Percentiles rank a stretch among this genome's conserved stretches.
These are phyloP conservation scores for Beauveria bassiana DNA, from an alignment of 2,329 filamentous ascomycete genomes.

Conservation along the genomic window DNA sequence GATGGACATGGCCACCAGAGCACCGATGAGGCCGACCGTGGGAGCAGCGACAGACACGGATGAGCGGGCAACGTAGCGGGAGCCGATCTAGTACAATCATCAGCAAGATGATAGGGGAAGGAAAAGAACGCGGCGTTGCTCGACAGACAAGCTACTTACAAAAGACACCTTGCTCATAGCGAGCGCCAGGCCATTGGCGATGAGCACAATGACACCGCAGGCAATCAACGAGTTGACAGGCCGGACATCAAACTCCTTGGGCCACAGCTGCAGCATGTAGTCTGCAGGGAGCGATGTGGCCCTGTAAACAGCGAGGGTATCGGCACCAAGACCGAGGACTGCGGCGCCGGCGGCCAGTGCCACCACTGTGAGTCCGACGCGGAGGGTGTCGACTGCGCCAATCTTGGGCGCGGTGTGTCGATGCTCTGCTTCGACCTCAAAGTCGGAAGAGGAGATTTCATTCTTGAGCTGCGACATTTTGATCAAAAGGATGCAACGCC, in stretches of 20 bases:
- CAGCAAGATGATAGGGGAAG: neutral
- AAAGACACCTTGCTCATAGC: slow-evolving; percentile 38
- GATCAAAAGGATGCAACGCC: slow-evolving; percentile 16
- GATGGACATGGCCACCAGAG: slow-evolving; percentile 46
- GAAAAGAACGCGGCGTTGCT: neutral
- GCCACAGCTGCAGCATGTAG: slow-evolving; percentile 50
- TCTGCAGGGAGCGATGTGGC: slow-evolving; percentile 40
- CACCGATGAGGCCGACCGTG: slow-evolving; percentile 25
- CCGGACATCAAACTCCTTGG: slow-evolving; percentile 46
- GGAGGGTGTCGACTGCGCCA: slow-evolving; percentile 35
- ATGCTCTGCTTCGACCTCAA: slow-evolving; percentile 37
- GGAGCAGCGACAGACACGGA: slow-evolving; percentile 21
- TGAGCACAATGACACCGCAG: slow-evolving; percentile 41
- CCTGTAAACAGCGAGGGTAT: slow-evolving; percentile 48
- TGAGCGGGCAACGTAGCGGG: slow-evolving; percentile 6
- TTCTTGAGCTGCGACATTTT: slow-evolving; percentile 30
- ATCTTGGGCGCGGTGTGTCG: slow-evolving; percentile 29
- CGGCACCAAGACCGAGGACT: slow-evolving; percentile 45
- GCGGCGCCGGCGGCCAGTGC: slow-evolving; percentile 43
- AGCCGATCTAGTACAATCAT: slow-evolving; percentile 15
- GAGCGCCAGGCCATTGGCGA: slow-evolving; percentile 41
- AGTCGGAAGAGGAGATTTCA: slow-evolving; percentile 36
- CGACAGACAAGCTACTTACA: slow-evolving; percentile 32
- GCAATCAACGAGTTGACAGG: slow-evolving; percentile 48
- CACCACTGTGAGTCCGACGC: slow-evolving; percentile 40